These are phyloP conservation scores for Fomitiporia mediterranea DNA, from an alignment of 1,284 basidiomycete genomes.

Conservation along the genomic window DNA sequence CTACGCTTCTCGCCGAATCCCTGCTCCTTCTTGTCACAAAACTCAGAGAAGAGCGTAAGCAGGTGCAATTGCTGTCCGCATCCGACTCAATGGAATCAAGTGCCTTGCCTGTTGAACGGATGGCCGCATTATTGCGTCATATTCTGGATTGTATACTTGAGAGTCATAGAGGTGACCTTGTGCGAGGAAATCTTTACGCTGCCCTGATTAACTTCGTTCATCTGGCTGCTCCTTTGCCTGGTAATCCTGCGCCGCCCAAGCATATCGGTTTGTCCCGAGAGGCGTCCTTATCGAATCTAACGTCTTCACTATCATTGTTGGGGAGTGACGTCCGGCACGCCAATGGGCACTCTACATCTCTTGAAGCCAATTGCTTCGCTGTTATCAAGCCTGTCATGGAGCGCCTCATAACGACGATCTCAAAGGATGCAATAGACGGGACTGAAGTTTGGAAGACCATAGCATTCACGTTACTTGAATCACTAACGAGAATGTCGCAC, in stretches of 20 bases:
- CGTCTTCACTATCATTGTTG: constrained; percentile 12
- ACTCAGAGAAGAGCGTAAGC: constrained; percentile 72
- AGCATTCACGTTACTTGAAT: constrained; percentile 82
- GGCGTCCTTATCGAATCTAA: constrained; percentile 1
- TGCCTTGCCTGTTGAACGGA: constrained; percentile 72
- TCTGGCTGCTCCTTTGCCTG: constrained; percentile 43
- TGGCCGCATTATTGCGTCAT: constrained; percentile 72
- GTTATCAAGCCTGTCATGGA: constrained; percentile 68
- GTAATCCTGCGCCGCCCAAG: constrained; percentile 20
- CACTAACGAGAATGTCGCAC: constrained; percentile 63
- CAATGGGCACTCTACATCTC: constrained; percentile 31
- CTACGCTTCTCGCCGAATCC: constrained; percentile 78
- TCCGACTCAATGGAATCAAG: constrained; percentile 60
- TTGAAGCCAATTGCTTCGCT: constrained; percentile 60
- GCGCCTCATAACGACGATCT: constrained; percentile 71
- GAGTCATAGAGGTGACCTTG: constrained; percentile 76
- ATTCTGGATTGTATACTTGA: constrained; percentile 76
- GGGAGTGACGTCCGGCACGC: constrained; percentile 20
- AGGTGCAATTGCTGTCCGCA: constrained; percentile 57
- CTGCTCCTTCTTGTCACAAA: constrained; percentile 82
- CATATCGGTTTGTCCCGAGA: not conserved
- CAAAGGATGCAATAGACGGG: constrained; percentile 90
- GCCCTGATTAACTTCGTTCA: constrained; percentile 87
- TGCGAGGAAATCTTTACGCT: constrained; percentile 97
- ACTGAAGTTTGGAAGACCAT: constrained; percentile 96